Base-by-base conservation (phyloP, 2,329 filamentous ascomycete species). In the Ceratocystis colombiana region DNA sequence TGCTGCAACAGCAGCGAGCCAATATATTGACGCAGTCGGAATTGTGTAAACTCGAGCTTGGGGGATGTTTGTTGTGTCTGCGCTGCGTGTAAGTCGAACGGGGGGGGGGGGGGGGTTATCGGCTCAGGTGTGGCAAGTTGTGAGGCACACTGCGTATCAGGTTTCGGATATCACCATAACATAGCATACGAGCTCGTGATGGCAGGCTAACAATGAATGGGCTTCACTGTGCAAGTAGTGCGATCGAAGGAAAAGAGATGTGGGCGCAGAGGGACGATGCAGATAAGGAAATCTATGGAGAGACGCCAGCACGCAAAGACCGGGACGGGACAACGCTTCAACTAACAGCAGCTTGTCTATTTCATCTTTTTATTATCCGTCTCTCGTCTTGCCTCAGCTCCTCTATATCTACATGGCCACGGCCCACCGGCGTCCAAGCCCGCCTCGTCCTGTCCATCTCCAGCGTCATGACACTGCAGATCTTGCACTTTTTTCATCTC, bases 131-230 rank as follows among this genome's bases (percentile, higher is more conserved):
- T 57, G 53, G 25, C n/a, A 57, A 30, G 22, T 30, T 57, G 28
- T 30, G 22, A 57, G 53, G 53, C 53, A 57, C 53, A 28, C 53
- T 17, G 25, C 17, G 53, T 57, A 33, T 57, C 53, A 57, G 53
- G 50, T 57, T 8, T 57, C 10, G 28, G 28, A 17, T 17, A 57
- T 57, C 25, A 57, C 53, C 33, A 33, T 33, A 33, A 15, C 22
- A 33, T n/a, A 12, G 6, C 15, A 28, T 57, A 30, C 37, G 4
- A 12, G 37, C 53, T 22, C 53, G 53, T 33, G 53, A 57, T 57
- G 25, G 28, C 25, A 28, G 28, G 48, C n/a, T 53, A 2, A 22
- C 25, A 2, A 22, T 7, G 12, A 17, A 53, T 20, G 20, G 7
- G 12, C 48, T 20, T 20, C 6, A 53, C n/a, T 25, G 22, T 25